Base-by-base conservation (phyloP, 495 filamentous ascomycete species). In the Venustampulla echinocandica region DNA sequence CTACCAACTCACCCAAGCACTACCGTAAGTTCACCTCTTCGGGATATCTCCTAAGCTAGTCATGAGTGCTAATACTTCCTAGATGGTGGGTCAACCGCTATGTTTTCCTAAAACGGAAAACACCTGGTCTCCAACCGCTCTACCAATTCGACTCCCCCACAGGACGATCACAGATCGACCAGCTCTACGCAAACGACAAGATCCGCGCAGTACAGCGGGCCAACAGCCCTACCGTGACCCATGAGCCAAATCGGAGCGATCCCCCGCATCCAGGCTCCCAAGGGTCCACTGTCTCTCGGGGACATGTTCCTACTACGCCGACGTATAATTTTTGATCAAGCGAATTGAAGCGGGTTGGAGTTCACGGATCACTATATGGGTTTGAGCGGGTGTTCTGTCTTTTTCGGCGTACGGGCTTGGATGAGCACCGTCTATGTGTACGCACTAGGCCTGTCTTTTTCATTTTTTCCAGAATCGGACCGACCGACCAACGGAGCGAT, bases 31-130 rank as follows among this genome's bases (percentile, higher is more conserved):
- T 5, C 10, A 10, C 2, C 18, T 30, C n/a, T n/a, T n/a, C 7
- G 27, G n/a, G n/a, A 7, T 35, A 5, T 28, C 23, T 10, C 14
- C 2, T 14, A n/a, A 18, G n/a, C 21, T 47, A 38, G 2, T 37
- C 18, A n/a, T 5, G 13, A 13, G 3, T 21, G 9, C 42, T 22
- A 4, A 45, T 14, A 10, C 28, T 3, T 17, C 77, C 79, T 10
- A 51, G 40, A 1, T 90, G 74, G 66, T 90, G 77, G 73, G 55
- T 85, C 59, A 80, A 79, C 60, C 69, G 77, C 22, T 85, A 76
- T 48, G 62, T 90, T 25, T 63, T 90, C 33, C 69, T 71, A 32
- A 61, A 23, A 15, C 33, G 67, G 48, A 76, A 71, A 58, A 54
- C 66, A 21, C 75, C 74, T 1, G 55, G 56, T 45, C 62, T 84